These are phyloP conservation scores for Fusarium sambucinum DNA, from an alignment of 2,329 filamentous ascomycete genomes.

Conservation along the genomic window DNA sequence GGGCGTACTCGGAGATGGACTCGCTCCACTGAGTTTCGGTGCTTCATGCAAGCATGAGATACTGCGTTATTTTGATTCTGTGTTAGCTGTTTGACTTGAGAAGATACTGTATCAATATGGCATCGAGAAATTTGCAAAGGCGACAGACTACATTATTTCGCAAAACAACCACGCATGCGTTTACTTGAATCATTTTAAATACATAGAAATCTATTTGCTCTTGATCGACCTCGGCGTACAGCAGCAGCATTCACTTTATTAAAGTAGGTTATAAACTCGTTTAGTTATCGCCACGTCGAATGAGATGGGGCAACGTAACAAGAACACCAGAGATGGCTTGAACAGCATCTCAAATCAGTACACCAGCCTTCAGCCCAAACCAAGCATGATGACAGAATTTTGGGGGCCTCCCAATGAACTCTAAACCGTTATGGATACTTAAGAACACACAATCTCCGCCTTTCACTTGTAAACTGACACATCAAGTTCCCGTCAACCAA, in stretches of 20 bases:
- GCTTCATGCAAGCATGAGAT: not conserved
- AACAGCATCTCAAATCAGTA: not conserved
- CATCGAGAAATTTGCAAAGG: not conserved
- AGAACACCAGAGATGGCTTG: not conserved
- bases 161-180: not conserved
- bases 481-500: too few species aligned
- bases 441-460: not conserved
- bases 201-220: not conserved
- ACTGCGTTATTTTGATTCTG: not conserved
- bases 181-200: not conserved
- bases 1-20: not conserved
- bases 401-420: not conserved
- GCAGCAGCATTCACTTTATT: not conserved
- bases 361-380: not conserved
- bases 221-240: not conserved
- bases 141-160: not conserved
- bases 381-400: not conserved
- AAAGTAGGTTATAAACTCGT: not conserved
- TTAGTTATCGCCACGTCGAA: not conserved
- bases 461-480: not conserved
- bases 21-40: not conserved
- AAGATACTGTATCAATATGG: not conserved
- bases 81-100: not conserved
- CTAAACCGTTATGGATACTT: not conserved
- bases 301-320: not conserved